Conservation (phyloP, 768 basidiomycete species). For the Saitozyma podzolica region DNA sequence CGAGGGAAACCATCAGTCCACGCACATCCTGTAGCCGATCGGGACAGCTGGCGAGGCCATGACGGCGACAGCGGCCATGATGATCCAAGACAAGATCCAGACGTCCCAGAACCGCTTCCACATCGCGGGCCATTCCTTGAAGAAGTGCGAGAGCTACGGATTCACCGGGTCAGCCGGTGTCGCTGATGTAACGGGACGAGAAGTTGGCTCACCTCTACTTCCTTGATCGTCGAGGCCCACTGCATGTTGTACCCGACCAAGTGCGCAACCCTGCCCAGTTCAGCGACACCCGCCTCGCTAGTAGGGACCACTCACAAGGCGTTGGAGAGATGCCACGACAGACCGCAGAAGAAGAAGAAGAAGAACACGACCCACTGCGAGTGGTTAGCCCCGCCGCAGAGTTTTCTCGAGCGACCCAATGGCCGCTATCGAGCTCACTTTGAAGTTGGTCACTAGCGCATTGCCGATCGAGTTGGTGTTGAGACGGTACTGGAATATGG, state of each 20-base stretch:
- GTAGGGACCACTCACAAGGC: constrained; percentile 54
- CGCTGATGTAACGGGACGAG: too few species aligned
- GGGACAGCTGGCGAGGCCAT: constrained; percentile 62
- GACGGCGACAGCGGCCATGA: constrained; percentile 59
- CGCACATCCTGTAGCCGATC: constrained; percentile 63
- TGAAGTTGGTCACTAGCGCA: constrained; percentile 47
- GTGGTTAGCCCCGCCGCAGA: background rate
- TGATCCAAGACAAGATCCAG: constrained; percentile 57
- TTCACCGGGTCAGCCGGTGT: constrained; percentile 54
- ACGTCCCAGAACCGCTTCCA: constrained; percentile 72
- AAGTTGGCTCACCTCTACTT: constrained; percentile 46
- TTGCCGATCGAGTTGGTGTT: constrained; percentile 49
- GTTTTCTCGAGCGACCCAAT: constrained; percentile 12
- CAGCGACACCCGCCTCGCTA: background rate
- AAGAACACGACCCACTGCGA: constrained; percentile 62
- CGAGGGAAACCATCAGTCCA: background rate
- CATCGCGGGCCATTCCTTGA: constrained; percentile 83
- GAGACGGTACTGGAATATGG: constrained; percentile 51
- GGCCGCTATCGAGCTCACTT: constrained; percentile 48
- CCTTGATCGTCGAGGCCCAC: constrained; percentile 80
- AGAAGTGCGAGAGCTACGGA: constrained; percentile 72
- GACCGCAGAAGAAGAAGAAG: constrained; percentile 60
- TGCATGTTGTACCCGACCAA: constrained; percentile 63
- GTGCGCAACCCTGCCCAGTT: constrained; percentile 56
- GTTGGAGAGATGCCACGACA: constrained; percentile 68